phyloP scores from a whole-genome alignment of 2,329 filamentous ascomycete species.

The Diaporthe helianthi region DNA sequence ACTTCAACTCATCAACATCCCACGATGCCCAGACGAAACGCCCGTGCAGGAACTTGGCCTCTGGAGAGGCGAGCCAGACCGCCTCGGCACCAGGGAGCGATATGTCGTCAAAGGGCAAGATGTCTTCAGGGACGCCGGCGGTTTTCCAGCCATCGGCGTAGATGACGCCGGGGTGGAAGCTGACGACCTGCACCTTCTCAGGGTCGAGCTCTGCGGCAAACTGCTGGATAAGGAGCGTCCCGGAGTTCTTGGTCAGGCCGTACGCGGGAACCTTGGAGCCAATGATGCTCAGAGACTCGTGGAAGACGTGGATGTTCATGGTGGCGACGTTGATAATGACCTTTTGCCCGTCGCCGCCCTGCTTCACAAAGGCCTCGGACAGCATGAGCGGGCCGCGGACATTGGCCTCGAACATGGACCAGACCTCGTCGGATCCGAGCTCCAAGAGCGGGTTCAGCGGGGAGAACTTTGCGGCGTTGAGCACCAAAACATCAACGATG shows the following conservation, averaged over 20 bases:
- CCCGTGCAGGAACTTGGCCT: constrained; percentile 29
- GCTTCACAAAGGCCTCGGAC: constrained; percentile 34
- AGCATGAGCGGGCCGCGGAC: constrained; percentile 35
- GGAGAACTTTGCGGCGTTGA: constrained; percentile 30
- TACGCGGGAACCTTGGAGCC: constrained; percentile 31
- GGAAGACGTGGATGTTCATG: constrained; percentile 33
- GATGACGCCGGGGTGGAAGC: constrained; percentile 38
- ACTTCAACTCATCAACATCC: constrained; percentile 28
- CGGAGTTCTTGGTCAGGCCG: constrained; percentile 37
- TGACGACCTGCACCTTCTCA: constrained; percentile 38
- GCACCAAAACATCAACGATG: constrained; percentile 6
- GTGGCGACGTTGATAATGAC: constrained; percentile 28
- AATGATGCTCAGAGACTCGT: constrained; percentile 36
- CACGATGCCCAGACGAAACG: constrained; percentile 26
- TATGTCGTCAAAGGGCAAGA: constrained; percentile 13
- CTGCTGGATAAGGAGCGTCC: constrained; percentile 35
- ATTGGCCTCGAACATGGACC: constrained; percentile 36
- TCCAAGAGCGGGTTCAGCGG: constrained; percentile 26
- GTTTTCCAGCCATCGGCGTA: not conserved
- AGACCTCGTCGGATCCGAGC: constrained; percentile 33
- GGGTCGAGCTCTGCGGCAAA: constrained; percentile 35
- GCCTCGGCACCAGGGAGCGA: constrained; percentile 8
- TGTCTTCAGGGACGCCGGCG: not conserved
- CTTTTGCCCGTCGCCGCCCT: constrained; percentile 22
- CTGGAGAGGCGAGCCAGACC: constrained; percentile 27